These are phyloP conservation scores for Saccharomycopsis selenospora DNA, from an alignment of 805 yeast genomes.

Conservation along the genomic window DNA sequence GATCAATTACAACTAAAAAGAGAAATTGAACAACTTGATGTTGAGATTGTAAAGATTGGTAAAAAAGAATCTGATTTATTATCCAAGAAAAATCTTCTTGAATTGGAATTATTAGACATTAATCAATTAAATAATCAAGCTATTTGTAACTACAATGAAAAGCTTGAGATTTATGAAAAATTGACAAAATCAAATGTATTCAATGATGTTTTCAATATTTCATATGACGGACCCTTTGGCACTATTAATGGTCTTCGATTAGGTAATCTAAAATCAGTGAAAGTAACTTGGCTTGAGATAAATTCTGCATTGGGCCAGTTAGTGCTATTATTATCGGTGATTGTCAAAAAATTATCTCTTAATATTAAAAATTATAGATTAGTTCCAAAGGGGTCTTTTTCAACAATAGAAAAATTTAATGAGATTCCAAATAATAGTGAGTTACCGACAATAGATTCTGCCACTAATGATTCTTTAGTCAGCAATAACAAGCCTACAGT, in stretches of 20 bases:
- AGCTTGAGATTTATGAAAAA: conserved; percentile 58
- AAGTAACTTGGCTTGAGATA: conserved; percentile 83
- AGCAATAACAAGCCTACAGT: conserved; percentile 18
- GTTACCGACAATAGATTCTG: conserved; percentile 27
- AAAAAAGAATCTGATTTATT: conserved; percentile 41
- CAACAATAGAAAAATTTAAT: conserved; percentile 58
- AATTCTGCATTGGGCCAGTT: conserved; percentile 90
- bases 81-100: conserved; percentile 46
- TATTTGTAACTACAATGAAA: conserved; percentile 53
- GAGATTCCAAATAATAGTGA: conserved; percentile 30
- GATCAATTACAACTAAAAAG: conserved; percentile 38
- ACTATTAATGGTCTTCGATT: conserved; percentile 79
- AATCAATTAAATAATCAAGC: conserved; percentile 53
- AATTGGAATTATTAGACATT: conserved; percentile 44
- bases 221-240: conserved; percentile 78
- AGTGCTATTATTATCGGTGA: conserved; percentile 58
- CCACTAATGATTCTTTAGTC: background rate
- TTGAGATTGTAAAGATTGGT: conserved; percentile 40
- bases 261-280: conserved; percentile 55
- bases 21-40: conserved; percentile 38
- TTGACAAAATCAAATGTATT: conserved; percentile 74
- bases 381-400: conserved; percentile 78
- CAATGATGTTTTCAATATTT: conserved; percentile 74
- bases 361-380: conserved; percentile 53
- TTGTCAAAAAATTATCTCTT: conserved; percentile 49